These are phyloP conservation scores for Margaritispora aquatica DNA, from an alignment of 495 filamentous ascomycete genomes.

Conservation along the genomic window DNA sequence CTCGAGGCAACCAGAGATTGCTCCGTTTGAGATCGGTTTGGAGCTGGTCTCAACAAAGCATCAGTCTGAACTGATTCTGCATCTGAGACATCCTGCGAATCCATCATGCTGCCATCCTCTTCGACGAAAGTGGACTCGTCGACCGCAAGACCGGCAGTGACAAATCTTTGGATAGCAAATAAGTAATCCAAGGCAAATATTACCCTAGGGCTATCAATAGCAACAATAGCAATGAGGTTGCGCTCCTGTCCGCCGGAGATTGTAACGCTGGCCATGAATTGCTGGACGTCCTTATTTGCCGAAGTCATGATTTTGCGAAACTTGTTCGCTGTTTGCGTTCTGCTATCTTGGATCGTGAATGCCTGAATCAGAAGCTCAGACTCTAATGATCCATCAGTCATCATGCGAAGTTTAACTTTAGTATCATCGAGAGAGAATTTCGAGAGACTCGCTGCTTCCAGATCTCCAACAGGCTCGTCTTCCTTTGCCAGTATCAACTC, in stretches of 20 bases:
- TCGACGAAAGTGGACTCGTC: conserved; percentile 53
- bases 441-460: conserved; percentile 79
- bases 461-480: conserved; percentile 65
- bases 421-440: conserved; percentile 92
- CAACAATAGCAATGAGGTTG: conserved; percentile 83
- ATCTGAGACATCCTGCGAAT: conserved; percentile 56
- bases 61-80: conserved; percentile 36
- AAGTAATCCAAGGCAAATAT: conserved; percentile 95
- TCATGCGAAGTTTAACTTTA: conserved; percentile 86
- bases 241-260: conserved; percentile 82
- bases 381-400: conserved; percentile 86
- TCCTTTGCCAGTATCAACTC: conserved; percentile 77
- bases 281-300: conserved; percentile 86
- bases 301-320: conserved; percentile 98
- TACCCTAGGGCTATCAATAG: conserved; percentile 91
- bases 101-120: conserved; percentile 45
- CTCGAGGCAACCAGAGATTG: conserved; percentile 4
- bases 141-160: conserved; percentile 59
- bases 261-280: conserved; percentile 95
- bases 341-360: conserved; percentile 89
- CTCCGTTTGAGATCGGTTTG: conserved; percentile 1
- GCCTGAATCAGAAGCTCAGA: conserved; percentile 91
- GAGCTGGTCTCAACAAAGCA: background rate
- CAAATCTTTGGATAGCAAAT: conserved; percentile 79
- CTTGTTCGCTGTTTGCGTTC: conserved; percentile 81